These are phyloP conservation scores for Decorospora gaudefroyi DNA, from an alignment of 2,329 filamentous ascomycete genomes.

Conservation along the genomic window DNA sequence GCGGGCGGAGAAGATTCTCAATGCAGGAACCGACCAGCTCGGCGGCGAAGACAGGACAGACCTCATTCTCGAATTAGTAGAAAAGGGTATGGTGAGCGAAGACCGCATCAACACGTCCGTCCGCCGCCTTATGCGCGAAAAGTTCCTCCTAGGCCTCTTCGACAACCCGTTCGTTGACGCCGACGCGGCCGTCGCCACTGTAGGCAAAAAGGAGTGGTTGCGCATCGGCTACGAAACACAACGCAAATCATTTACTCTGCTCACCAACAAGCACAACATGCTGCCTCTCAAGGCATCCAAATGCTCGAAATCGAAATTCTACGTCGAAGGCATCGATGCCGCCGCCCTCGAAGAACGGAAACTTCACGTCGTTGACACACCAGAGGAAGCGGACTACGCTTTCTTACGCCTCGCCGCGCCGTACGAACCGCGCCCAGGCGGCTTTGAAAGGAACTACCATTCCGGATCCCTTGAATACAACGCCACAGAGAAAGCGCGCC, in stretches of 20 bases:
- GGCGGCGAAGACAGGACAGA: slow-evolving; percentile 57
- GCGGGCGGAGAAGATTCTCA: slow-evolving; percentile 51
- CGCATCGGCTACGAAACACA: slow-evolving; percentile 48
- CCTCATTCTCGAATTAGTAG: slow-evolving; percentile 55
- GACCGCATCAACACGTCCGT: slow-evolving; percentile 55
- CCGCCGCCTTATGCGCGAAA: slow-evolving; percentile 54
- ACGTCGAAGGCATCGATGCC: slow-evolving; percentile 44
- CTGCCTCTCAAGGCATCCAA: slow-evolving; percentile 34
- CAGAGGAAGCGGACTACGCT: slow-evolving; percentile 50
- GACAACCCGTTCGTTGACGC: slow-evolving; percentile 58
- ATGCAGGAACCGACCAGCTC: slow-evolving; percentile 59
- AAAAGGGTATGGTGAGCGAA: slow-evolving; percentile 50
- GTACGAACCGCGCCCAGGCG: slow-evolving; percentile 50
- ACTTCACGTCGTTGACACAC: slow-evolving; percentile 42
- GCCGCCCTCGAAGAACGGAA: slow-evolving; percentile 40
- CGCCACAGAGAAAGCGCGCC: slow-evolving; percentile 46
- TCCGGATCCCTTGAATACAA: slow-evolving; percentile 52
- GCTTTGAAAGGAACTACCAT: slow-evolving; percentile 50
- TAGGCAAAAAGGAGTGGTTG: slow-evolving; percentile 54
- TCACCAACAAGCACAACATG: slow-evolving; percentile 43
- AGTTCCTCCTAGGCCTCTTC: slow-evolving; percentile 59
- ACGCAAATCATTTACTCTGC: slow-evolving; percentile 44
- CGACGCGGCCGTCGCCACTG: slow-evolving; percentile 49
- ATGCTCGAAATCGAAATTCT: slow-evolving; percentile 38
- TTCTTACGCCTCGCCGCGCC: slow-evolving; percentile 50